These are phyloP conservation scores for Pneumocystis oryctolagi DNA, from an alignment of 1,139 yeast genomes.

Conservation along the genomic window DNA sequence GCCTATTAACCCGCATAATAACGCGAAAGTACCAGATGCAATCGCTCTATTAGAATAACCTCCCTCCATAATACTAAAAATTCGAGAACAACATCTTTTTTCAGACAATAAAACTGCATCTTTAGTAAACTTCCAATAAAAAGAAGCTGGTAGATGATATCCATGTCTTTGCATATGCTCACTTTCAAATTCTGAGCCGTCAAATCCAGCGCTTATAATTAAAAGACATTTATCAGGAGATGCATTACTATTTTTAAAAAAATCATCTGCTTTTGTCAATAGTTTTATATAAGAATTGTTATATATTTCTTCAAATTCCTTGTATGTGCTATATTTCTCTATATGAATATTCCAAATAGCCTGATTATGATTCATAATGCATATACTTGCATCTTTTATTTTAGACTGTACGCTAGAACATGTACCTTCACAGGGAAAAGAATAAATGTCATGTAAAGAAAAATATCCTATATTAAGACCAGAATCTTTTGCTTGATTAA, in stretches of 20 bases:
- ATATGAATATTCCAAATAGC: slow-evolving; percentile 78
- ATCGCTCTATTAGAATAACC: slow-evolving; percentile 80
- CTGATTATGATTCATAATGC: slow-evolving; percentile 63
- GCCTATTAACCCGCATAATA: slow-evolving; percentile 26
- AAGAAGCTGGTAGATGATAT: slow-evolving; percentile 69
- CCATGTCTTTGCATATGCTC: slow-evolving; percentile 77
- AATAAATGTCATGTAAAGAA: slow-evolving; percentile 71
- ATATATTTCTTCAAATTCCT: slow-evolving; percentile 52
- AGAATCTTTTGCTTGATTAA: slow-evolving; percentile 25
- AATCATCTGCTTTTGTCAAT: slow-evolving; percentile 55
- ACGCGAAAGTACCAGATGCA: slow-evolving; percentile 60
- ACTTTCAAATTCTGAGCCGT: slow-evolving; percentile 73
- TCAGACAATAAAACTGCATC: slow-evolving; percentile 56
- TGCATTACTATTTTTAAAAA: slow-evolving; percentile 33
- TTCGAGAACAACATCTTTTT: slow-evolving; percentile 45
- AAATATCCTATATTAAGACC: slow-evolving; percentile 58
- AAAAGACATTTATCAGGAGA: slow-evolving; percentile 41
- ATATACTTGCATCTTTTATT: slow-evolving; percentile 56
- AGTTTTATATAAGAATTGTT: slow-evolving; percentile 46
- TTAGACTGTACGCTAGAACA: slow-evolving; percentile 37
- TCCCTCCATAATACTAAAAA: slow-evolving; percentile 65
- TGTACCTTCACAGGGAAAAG: slow-evolving; percentile 58
- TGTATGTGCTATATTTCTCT: slow-evolving; percentile 45
- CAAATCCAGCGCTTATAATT: slow-evolving; percentile 72
- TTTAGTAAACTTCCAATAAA: slow-evolving; percentile 56